Evolutionary conservation across 2,329 filamentous ascomycete genomes (phyloP).

Genomic region (Ophiostoma sp.): DNA sequence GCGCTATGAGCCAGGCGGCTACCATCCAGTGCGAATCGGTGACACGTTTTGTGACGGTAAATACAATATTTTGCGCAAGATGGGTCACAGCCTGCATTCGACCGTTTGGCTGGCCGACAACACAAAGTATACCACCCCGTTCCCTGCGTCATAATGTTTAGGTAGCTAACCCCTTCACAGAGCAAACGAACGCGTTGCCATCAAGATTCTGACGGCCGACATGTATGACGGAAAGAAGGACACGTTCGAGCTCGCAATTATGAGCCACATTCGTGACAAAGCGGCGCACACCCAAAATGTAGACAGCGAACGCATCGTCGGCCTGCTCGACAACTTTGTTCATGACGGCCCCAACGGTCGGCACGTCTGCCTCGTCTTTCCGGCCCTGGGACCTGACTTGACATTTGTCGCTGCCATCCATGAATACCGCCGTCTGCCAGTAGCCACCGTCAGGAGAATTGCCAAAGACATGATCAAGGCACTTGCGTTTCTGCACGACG

Average conservation of each 20-base stretch:
- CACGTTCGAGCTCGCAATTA: conserved; percentile 12
- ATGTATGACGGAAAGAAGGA: conserved; percentile 9
- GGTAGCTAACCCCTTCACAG: neutral
- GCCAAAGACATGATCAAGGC: neutral
- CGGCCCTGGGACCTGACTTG: conserved; percentile 8
- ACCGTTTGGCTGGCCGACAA: conserved; percentile 23
- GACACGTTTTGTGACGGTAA: conserved; percentile 12
- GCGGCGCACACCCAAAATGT: neutral
- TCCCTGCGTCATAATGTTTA: neutral
- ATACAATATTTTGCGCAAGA: conserved; percentile 17
- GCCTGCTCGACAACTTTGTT: neutral
- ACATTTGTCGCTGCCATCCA: neutral
- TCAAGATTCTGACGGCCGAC: conserved; percentile 22
- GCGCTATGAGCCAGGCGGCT: conserved; percentile 15
- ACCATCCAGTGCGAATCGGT: conserved; percentile 20
- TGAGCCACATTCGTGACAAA: neutral
- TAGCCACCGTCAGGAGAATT: neutral
- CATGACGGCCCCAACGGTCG: conserved; percentile 20
- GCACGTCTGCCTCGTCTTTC: conserved; percentile 15
- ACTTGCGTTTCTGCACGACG: conserved; percentile 20
- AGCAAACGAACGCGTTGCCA: conserved; percentile 16
- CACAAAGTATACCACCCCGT: neutral
- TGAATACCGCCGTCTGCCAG: neutral
- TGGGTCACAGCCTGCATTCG: conserved; percentile 19
- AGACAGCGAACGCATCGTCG: neutral